Evolutionary conservation across 2,329 filamentous ascomycete genomes (phyloP).

Genomic region (Trichoderma sp.): DNA sequence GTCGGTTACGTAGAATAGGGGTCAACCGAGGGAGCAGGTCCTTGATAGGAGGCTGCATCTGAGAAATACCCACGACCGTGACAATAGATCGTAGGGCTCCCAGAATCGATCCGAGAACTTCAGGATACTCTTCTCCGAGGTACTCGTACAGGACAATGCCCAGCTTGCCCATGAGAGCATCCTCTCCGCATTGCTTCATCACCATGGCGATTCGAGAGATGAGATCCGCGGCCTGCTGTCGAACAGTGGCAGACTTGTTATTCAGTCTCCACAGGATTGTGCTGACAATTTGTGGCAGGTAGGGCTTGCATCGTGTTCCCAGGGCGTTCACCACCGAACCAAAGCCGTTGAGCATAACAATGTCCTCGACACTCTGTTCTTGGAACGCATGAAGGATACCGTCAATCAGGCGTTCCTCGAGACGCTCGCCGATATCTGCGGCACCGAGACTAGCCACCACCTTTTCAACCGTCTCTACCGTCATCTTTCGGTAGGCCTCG

Average conservation of each 20-base stretch:
- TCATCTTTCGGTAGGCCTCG: constrained; percentile 98
- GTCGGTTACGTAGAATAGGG: constrained; percentile 95
- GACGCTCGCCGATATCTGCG: constrained; percentile 85
- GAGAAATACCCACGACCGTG: constrained; percentile 93
- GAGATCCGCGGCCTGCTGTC: constrained; percentile 93
- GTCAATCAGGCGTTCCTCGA: constrained; percentile 92
- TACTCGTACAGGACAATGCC: constrained; percentile 96
- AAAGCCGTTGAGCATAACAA: constrained; percentile 95
- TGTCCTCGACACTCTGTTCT: constrained; percentile 94
- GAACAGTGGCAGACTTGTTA: constrained; percentile 95
- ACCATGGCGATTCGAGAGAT: constrained; percentile 97
- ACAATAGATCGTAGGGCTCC: constrained; percentile 94
- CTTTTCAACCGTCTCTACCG: constrained; percentile 96
- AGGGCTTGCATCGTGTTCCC: constrained; percentile 90
- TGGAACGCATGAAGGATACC: constrained; percentile 96
- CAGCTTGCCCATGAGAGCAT: constrained; percentile 92
- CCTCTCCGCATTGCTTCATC: constrained; percentile 98
- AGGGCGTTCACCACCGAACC: constrained; percentile 96
- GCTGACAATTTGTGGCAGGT: constrained; percentile 93
- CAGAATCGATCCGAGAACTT: constrained; percentile 93
- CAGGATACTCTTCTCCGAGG: constrained; percentile 95
- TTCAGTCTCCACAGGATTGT: constrained; percentile 96
- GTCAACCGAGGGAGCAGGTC: constrained; percentile 92
- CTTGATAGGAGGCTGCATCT: constrained; percentile 98
- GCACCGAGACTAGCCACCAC: constrained; percentile 89